Evolutionary conservation across 2,329 filamentous ascomycete species (phyloP).

Genomic region (Ramichloridium luteum): DNA sequence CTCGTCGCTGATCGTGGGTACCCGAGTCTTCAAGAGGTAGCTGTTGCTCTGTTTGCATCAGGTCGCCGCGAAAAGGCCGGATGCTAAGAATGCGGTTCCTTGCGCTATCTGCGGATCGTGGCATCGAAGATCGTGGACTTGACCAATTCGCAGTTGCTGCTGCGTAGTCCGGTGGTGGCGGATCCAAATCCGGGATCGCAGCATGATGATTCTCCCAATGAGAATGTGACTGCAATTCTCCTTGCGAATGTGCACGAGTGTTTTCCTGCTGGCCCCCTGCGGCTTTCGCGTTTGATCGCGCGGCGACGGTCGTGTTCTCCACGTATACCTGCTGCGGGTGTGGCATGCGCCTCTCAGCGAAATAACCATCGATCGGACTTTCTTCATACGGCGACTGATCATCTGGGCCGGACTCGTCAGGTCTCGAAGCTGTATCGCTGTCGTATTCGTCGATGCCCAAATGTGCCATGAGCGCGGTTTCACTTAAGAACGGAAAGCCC

Average conservation of each 20-base stretch:
- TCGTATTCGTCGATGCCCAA: no score
- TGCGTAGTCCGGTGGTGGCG: conserved; percentile 19
- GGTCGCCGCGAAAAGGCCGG: neutral
- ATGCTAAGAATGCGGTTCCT: conserved; percentile 1
- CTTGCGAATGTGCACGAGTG: conserved; percentile 3
- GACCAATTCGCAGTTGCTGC: conserved; percentile 11
- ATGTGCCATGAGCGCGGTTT: no score
- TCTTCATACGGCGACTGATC: conserved; percentile 9
- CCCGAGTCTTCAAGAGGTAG: conserved; percentile 2
- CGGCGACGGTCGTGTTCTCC: conserved; percentile 9
- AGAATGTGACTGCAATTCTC: conserved; percentile 7
- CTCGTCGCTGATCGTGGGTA: no score
- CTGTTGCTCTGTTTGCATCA: neutral
- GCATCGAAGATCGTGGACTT: neutral
- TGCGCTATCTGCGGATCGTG: neutral
- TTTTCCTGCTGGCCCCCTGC: conserved; percentile 11
- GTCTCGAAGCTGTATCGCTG: conserved; percentile 8
- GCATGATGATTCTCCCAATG: conserved; percentile 9
- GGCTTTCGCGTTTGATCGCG: conserved; percentile 12
- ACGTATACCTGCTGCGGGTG: conserved; percentile 11
- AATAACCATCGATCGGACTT: conserved; percentile 17
- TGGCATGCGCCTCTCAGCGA: conserved; percentile 9
- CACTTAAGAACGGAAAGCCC: no score
- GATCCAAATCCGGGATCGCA: conserved; percentile 7
- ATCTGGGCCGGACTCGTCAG: conserved; percentile 9